phyloP scores from a whole-genome alignment of 371 early-diverging fungal genomes.

The Conidiobolus incongruus region DNA sequence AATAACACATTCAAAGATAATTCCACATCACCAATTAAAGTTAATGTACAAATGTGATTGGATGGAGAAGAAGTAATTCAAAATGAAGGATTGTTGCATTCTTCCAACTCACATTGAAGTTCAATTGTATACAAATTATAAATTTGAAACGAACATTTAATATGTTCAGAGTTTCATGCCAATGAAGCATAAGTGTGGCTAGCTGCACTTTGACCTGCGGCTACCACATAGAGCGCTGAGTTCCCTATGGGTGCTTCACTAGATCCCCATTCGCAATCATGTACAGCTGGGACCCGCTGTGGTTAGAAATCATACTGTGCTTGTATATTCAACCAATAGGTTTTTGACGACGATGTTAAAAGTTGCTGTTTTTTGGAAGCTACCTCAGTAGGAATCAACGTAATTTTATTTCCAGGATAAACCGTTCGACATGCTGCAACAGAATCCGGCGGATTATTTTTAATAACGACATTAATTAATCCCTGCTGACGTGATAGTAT shows the following conservation, averaged over 20 bases:
- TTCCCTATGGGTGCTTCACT: not conserved
- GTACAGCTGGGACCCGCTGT: not conserved
- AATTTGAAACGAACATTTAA: no score
- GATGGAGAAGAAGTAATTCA: no score
- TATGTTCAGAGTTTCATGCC: not conserved
- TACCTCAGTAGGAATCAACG: constrained; percentile 1
- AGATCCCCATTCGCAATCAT: not conserved
- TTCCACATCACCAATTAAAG: no score
- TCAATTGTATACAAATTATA: no score
- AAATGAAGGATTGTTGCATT: no score
- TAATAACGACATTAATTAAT: not conserved
- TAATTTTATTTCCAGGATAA: constrained; percentile 3
- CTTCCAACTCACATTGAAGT: no score
- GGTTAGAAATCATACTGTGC: constrained; percentile 2
- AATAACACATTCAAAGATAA: no score
- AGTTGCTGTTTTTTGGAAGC: not conserved
- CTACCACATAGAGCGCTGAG: not conserved
- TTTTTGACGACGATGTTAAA: not conserved
- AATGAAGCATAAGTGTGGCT: not conserved
- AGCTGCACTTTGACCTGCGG: not conserved
- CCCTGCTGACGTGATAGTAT: not conserved
- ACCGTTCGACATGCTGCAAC: constrained; percentile 3
- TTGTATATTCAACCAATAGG: not conserved
- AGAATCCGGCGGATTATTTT: not conserved
- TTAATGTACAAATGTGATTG: no score